Evolutionary conservation across 139 green algal genomes (phyloP).

Genomic region (Ettlia oleoabundans): DNA sequence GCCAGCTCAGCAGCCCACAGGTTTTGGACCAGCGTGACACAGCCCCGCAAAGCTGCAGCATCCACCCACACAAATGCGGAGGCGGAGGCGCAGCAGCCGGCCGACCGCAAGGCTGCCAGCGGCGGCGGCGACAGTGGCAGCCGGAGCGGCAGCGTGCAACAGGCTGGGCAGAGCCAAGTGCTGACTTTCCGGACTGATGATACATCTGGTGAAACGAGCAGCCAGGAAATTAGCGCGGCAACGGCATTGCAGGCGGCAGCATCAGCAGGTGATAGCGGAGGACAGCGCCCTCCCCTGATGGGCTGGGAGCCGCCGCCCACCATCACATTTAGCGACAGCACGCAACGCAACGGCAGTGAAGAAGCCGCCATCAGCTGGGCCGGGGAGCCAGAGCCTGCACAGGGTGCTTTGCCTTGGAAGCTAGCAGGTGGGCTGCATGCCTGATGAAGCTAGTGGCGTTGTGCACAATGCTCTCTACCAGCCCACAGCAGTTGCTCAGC

Average conservation of each 20-base stretch:
- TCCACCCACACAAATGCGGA: neutral
- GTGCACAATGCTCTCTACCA: neutral
- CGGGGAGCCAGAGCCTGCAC: neutral
- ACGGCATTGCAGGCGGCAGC: neutral
- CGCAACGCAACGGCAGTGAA: neutral
- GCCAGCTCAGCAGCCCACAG: neutral
- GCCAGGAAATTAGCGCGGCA: neutral
- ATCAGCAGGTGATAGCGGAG: too few relatives aligned
- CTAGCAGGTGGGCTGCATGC: neutral
- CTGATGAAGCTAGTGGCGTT: too few relatives aligned
- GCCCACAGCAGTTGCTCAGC: too few relatives aligned
- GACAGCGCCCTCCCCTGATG: neutral
- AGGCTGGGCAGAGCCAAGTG: conserved; percentile 15
- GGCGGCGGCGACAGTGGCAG: neutral
- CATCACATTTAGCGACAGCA: too few relatives aligned
- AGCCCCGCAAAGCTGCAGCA: neutral
- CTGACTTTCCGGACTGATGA: too few relatives aligned
- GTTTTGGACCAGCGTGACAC: neutral
- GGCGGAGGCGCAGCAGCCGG: neutral
- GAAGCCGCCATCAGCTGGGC: neutral
- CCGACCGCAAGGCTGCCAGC: neutral
- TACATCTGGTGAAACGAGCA: neutral
- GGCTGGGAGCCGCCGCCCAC: conserved; percentile 4
- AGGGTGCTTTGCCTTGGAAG: neutral
- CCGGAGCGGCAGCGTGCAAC: conserved; percentile 6